Percentiles rank a stretch among this genome's conserved stretches.
Conservation (phyloP, 768 basidiomycete genomes). For the Macrolepiota fuliginosa region DNA sequence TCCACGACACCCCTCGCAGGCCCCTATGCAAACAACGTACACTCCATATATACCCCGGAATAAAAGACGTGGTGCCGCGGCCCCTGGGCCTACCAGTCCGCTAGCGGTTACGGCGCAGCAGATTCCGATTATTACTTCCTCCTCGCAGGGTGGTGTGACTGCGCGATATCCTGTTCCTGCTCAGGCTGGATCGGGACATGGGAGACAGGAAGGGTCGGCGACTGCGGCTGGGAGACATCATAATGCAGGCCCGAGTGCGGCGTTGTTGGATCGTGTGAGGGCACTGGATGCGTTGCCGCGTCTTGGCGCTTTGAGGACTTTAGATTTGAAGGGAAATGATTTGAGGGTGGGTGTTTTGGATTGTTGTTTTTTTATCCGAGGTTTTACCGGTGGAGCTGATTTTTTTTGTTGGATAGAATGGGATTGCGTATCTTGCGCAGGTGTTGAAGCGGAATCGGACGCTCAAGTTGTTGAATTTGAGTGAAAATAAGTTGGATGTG, state of each 20-base stretch:
- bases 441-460: slow-evolving; percentile 96
- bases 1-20: slow-evolving; percentile 72
- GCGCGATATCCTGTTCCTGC: slow-evolving; percentile 36
- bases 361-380: not conserved
- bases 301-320: slow-evolving; percentile 79
- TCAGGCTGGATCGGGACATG: slow-evolving; percentile 10
- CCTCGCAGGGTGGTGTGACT: slow-evolving; percentile 51
- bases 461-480: slow-evolving; percentile 88
- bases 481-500: slow-evolving; percentile 92
- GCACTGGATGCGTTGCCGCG: slow-evolving; percentile 87
- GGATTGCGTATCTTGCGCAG: slow-evolving; percentile 89
- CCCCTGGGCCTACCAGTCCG: slow-evolving; percentile 38
- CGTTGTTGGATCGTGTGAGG: slow-evolving; percentile 82
- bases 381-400: not conserved
- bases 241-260: slow-evolving; percentile 61
- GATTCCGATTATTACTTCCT: slow-evolving; percentile 70
- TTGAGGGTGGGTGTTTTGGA: slow-evolving; percentile 68
- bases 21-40: slow-evolving; percentile 6
- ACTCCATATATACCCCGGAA: slow-evolving; percentile 11
- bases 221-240: slow-evolving; percentile 19
- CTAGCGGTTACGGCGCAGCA: slow-evolving; percentile 42
- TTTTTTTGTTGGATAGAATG: slow-evolving; percentile 43
- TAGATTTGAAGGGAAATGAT: slow-evolving; percentile 94
- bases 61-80: slow-evolving; percentile 24
- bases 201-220: slow-evolving; percentile 20